A percentile compares a stretch with the other conserved stretches of the same genome.
Evolutionary conservation across 371 early-diverging fungal genomes (phyloP).

Genomic region (Mortierella sp.): DNA sequence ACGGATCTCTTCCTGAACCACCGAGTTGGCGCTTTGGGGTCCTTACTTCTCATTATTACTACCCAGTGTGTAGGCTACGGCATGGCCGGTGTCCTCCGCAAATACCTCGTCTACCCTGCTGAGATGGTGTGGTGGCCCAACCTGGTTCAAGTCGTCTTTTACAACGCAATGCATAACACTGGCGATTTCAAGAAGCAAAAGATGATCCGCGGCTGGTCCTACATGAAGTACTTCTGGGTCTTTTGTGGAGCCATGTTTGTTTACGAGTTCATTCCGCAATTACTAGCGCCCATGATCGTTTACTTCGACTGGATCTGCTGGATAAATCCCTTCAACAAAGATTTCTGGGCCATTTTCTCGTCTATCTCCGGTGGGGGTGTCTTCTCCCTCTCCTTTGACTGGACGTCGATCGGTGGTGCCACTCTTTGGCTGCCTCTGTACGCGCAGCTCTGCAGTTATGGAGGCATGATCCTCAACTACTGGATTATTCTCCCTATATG

Average conservation of each 20-base stretch:
- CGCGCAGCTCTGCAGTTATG: constrained; percentile 31
- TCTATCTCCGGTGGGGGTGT: constrained; percentile 70
- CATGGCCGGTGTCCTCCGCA: constrained; percentile 58
- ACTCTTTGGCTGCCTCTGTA: constrained; percentile 32
- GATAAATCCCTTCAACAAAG: constrained; percentile 57
- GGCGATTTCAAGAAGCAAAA: constrained; percentile 24
- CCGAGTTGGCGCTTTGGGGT: constrained; percentile 59
- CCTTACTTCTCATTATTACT: constrained; percentile 64
- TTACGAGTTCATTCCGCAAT: constrained; percentile 70
- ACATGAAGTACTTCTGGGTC: constrained; percentile 56
- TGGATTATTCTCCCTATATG: constrained; percentile 78
- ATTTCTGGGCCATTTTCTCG: constrained; percentile 41
- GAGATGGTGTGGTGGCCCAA: constrained; percentile 55
- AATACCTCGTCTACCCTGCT: constrained; percentile 52
- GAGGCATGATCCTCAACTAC: constrained; percentile 70
- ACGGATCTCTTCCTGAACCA: constrained; percentile 64
- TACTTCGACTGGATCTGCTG: constrained; percentile 73
- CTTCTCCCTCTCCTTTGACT: constrained; percentile 77
- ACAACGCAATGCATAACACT: constrained; percentile 54
- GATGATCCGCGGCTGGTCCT: constrained; percentile 32
- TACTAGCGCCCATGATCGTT: constrained; percentile 63
- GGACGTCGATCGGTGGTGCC: constrained; percentile 69
- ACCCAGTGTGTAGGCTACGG: constrained; percentile 58
- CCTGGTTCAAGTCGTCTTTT: constrained; percentile 45
- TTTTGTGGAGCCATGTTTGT: constrained; percentile 57